Conservation (phyloP, 1,284 basidiomycete genomes). For the Heterobasidion parviporum region DNA sequence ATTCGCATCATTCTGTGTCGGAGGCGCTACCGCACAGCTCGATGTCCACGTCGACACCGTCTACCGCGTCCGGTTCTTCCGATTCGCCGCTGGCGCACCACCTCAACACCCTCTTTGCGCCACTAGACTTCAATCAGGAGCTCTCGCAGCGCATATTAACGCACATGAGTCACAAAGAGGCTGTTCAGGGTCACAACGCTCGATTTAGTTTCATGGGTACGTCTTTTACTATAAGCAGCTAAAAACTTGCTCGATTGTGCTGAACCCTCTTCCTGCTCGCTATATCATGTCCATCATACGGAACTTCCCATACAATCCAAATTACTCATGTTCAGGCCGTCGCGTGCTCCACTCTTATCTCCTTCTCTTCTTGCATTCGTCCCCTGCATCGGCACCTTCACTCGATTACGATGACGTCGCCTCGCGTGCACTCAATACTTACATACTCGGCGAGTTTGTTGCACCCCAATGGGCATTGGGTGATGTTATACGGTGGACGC, state of each 20-base stretch:
- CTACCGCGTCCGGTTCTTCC: background rate
- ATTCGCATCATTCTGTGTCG: background rate
- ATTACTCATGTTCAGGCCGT: conserved; percentile 38
- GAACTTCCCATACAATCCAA: background rate
- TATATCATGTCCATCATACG: background rate
- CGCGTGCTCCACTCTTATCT: conserved; percentile 68
- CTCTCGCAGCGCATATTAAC: conserved; percentile 66
- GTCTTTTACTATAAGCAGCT: conserved; percentile 10
- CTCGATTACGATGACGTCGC: conserved; percentile 47
- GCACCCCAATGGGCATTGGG: conserved; percentile 67
- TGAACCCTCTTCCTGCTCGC: background rate
- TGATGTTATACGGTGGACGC: conserved; percentile 61
- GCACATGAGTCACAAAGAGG: conserved; percentile 61
- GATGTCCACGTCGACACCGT: background rate
- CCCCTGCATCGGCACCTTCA: conserved; percentile 27
- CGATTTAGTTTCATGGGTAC: conserved; percentile 63
- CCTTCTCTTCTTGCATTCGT: conserved; percentile 61
- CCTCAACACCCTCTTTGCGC: conserved; percentile 52
- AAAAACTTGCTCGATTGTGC: background rate
- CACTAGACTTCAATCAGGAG: conserved; percentile 60
- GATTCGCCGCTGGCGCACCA: conserved; percentile 36
- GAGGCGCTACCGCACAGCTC: background rate
- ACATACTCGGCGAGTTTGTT: conserved; percentile 61
- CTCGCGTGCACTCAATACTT: conserved; percentile 52
- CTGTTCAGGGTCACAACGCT: conserved; percentile 59